Evolutionary conservation across 768 basidiomycete species (phyloP).

Genomic region (Pholiota molesta): DNA sequence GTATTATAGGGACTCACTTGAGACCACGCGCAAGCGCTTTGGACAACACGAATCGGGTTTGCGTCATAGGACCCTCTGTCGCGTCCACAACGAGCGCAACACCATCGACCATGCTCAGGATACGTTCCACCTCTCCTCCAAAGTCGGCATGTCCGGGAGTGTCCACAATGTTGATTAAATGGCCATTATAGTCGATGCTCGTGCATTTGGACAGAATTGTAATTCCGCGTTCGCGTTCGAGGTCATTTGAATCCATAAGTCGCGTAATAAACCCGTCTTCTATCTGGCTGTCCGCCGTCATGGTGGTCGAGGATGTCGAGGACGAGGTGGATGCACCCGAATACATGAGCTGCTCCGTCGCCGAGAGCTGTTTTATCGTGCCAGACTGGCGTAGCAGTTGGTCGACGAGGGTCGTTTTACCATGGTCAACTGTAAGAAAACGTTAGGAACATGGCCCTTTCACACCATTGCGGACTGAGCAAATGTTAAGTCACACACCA

Average conservation of each 20-base stretch:
- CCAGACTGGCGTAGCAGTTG: slow-evolving; percentile 54
- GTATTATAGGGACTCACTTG: slow-evolving; percentile 31
- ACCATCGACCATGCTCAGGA: slow-evolving; percentile 64
- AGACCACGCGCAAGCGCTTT: slow-evolving; percentile 48
- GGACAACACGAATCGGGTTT: slow-evolving; percentile 54
- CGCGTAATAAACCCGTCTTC: slow-evolving; percentile 45
- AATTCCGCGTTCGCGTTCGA: slow-evolving; percentile 62
- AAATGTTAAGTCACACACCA: slow-evolving; percentile 34
- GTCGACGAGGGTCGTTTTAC: slow-evolving; percentile 56
- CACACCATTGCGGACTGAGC: slow-evolving; percentile 1
- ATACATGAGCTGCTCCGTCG: slow-evolving; percentile 36
- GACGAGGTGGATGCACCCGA: slow-evolving; percentile 29
- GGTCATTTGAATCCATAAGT: slow-evolving; percentile 55
- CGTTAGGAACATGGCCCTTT: slow-evolving; percentile 9
- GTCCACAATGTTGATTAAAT: slow-evolving; percentile 61
- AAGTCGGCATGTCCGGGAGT: slow-evolving; percentile 68
- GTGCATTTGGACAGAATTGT: slow-evolving; percentile 65
- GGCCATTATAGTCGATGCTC: slow-evolving; percentile 49
- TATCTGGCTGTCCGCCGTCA: slow-evolving; percentile 35
- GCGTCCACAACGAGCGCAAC: slow-evolving; percentile 63
- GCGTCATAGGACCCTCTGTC: slow-evolving; percentile 64
- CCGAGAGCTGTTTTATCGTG: slow-evolving; percentile 43
- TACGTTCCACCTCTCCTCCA: slow-evolving; percentile 64
- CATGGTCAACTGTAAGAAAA: slow-evolving; percentile 46
- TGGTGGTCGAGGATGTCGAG: slow-evolving; percentile 15